Conservation (phyloP, 768 basidiomycete species). For the Naematelia aurantialba region DNA sequence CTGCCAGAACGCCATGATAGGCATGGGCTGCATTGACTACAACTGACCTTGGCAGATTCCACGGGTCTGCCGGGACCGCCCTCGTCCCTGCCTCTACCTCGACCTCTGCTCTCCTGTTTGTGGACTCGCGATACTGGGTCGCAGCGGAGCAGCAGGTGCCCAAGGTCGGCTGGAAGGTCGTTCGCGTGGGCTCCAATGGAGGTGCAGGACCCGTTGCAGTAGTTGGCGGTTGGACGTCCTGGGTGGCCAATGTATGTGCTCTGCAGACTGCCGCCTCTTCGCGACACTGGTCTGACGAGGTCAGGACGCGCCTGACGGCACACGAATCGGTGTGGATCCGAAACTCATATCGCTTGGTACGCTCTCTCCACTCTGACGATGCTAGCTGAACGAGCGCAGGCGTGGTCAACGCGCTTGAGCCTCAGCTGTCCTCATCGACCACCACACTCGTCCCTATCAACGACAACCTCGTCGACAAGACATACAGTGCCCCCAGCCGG, state of each 20-base stretch:
- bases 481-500: conserved; percentile 55
- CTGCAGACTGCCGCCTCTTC: neutral
- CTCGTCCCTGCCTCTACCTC: conserved; percentile 23
- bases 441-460: conserved; percentile 29
- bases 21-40: neutral
- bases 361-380: neutral
- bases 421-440: conserved; percentile 11
- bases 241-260: conserved; percentile 29
- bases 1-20: neutral
- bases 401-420: conserved; percentile 1
- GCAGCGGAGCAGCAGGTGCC: conserved; percentile 42
- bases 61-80: conserved; percentile 45
- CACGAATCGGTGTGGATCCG: conserved; percentile 45
- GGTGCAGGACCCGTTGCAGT: conserved; percentile 21
- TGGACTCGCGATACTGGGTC: conserved; percentile 48
- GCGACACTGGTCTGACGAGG: conserved; percentile 3
- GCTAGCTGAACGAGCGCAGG: neutral
- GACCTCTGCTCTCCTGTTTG: conserved; percentile 34
- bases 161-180: conserved; percentile 33
- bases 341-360: conserved; percentile 34
- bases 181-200: conserved; percentile 22
- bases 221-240: conserved; percentile 30
- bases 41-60: conserved; percentile 26
- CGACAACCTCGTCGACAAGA: conserved; percentile 38
- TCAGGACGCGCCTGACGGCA: conserved; percentile 31